A percentile compares a stretch with the other conserved stretches of the same genome.
phyloP scores from a whole-genome alignment of 768 basidiomycete genomes.

The Suillus weaverae region DNA sequence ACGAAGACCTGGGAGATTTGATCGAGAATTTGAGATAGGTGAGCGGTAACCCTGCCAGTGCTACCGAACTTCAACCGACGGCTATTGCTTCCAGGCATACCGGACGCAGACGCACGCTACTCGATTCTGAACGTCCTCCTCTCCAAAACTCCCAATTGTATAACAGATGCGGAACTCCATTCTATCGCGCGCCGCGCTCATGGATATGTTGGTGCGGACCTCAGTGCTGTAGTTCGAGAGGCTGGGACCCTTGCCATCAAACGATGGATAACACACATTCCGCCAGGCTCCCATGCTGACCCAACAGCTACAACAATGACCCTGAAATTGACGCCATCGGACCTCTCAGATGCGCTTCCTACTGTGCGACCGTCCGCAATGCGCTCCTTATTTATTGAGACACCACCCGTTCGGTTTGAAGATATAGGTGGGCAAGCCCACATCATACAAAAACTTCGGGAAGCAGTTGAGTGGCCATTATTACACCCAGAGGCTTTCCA shows the following conservation, averaged over 20 bases:
- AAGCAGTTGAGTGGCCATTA: slow-evolving; percentile 95
- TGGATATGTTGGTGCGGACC: slow-evolving; percentile 96
- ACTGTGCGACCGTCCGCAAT: slow-evolving; percentile 89
- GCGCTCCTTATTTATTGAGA: slow-evolving; percentile 89
- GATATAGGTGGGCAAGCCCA: slow-evolving; percentile 87
- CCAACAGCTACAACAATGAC: slow-evolving; percentile 13
- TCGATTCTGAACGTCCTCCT: slow-evolving; percentile 88
- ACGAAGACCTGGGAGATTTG: slow-evolving; percentile 86
- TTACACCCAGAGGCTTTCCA: slow-evolving; percentile 83
- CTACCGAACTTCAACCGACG: background rate
- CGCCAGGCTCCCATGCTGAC: slow-evolving; percentile 5
- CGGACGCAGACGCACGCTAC: slow-evolving; percentile 80
- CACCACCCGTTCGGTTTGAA: slow-evolving; percentile 75
- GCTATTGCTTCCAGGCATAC: slow-evolving; percentile 60
- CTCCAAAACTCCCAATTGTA: slow-evolving; percentile 72
- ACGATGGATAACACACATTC: slow-evolving; percentile 54
- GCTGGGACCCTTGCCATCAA: slow-evolving; percentile 93
- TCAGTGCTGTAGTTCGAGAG: slow-evolving; percentile 88
- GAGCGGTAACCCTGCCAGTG: slow-evolving; percentile 18
- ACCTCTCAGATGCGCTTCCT: slow-evolving; percentile 73
- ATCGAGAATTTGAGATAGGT: slow-evolving; percentile 96
- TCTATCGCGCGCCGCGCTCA: slow-evolving; percentile 78
- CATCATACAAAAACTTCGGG: slow-evolving; percentile 83
- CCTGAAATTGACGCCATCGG: slow-evolving; percentile 52
- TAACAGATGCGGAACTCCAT: slow-evolving; percentile 60